Conservation (phyloP, 768 basidiomycete species). For the Ramaria rubella region DNA sequence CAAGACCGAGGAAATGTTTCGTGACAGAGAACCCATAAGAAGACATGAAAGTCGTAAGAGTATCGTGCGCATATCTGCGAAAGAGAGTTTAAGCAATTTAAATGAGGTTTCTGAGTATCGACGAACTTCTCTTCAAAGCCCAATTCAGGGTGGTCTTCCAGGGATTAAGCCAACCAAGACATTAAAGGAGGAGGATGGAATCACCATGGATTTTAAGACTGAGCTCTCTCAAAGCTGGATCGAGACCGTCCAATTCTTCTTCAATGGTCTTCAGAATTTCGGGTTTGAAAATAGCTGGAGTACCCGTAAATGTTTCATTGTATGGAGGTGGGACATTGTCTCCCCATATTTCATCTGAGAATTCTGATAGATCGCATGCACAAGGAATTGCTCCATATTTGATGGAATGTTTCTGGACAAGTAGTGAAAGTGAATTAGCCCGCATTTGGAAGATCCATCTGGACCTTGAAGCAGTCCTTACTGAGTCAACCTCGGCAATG, state of each 20-base stretch:
- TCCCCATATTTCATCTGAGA: background rate
- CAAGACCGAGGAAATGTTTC: slow-evolving; percentile 19
- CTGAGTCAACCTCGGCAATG: too few species aligned
- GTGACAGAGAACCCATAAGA: slow-evolving; percentile 22
- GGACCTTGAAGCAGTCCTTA: too few species aligned
- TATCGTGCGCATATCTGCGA: slow-evolving; percentile 22
- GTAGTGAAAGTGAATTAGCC: too few species aligned
- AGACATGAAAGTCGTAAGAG: slow-evolving; percentile 21
- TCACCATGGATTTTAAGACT: slow-evolving; percentile 71
- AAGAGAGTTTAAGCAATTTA: background rate
- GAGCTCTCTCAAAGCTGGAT: slow-evolving; percentile 47
- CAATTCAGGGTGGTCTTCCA: slow-evolving; percentile 19
- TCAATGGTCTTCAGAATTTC: slow-evolving; percentile 61
- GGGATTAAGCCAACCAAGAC: background rate
- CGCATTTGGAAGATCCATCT: too few species aligned
- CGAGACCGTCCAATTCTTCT: slow-evolving; percentile 47
- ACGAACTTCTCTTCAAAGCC: slow-evolving; percentile 16
- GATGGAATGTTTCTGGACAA: background rate
- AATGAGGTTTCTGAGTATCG: background rate
- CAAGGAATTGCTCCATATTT: background rate
- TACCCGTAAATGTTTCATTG: background rate
- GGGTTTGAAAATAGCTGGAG: slow-evolving; percentile 36
- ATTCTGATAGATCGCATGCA: background rate
- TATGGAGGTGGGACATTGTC: background rate
- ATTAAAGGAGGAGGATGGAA: background rate